Evolutionary conservation across 345 rosid genomes (phyloP), one percentile per base, ranked within the genome.

Genomic region (Gossypium sturtianum): DNA sequence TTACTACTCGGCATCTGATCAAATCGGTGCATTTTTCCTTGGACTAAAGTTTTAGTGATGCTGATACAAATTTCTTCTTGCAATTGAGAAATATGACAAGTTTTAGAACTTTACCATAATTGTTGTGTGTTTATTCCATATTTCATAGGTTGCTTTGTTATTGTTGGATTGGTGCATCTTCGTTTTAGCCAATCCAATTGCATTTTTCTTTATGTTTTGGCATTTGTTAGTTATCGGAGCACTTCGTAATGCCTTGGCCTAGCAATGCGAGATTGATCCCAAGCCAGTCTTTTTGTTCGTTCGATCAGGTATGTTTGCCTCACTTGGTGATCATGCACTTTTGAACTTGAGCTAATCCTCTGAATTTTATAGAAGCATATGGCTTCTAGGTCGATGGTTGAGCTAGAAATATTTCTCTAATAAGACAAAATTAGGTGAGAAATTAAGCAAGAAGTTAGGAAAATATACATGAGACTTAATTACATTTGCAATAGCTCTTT

Each of bases 241-340:
- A 23, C 20, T 13, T 47, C 3, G 56, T 23, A 22, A 23, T 47
- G 19, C 20, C 19, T 47, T 47, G 71, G 13, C 54, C 19, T 45
- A 45, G 53, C 71, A 66, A 22, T 20, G 54, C 47, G 54, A 66
- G 71, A 45, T 47, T 66, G 34, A 66, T 66, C n/a, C 49, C n/a
- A 41, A 44, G 38, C 29, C 52, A 19, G 11, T 22, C 17, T 27
- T 61, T 34, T 61, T 61, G 16, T n/a, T 2, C 9, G 2, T 16
- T 7, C 3, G 12, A 15, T 29, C 66, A 61, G 69, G 51, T 66
- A 66, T 1, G 70, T 66, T 44, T 22, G 53, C 52, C 70, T 44
- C 9, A 62, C 22, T 34, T 34, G 66, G 7, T 43, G 9, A 66
- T 66, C 70, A 7, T 61, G 20, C 66, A 27, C 20, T 61, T 60